Percentiles rank a stretch among this genome's conserved stretches.
These are phyloP conservation scores for Emericellopsis terricola DNA, from an alignment of 495 filamentous ascomycete genomes.

Conservation along the genomic window DNA sequence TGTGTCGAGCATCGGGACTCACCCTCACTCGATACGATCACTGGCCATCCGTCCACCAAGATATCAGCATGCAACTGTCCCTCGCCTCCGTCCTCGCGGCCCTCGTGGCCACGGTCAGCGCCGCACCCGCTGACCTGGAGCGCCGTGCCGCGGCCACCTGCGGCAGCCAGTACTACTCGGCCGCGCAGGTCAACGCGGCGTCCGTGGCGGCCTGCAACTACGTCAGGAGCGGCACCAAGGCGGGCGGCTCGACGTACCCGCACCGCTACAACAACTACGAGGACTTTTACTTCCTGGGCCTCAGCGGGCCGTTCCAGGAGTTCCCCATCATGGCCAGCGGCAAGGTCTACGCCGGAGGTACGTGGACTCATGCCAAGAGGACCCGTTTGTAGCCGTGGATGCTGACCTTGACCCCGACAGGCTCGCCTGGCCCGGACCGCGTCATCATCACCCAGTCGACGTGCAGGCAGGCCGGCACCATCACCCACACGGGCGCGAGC, in stretches of 20 bases:
- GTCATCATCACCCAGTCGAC: conserved; percentile 39
- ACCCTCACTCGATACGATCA: neutral
- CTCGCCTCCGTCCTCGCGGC: neutral
- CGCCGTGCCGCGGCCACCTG: neutral
- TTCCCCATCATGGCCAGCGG: conserved; percentile 44
- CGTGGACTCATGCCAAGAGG: neutral
- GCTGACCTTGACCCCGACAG: neutral
- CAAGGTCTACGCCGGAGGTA: conserved; percentile 38
- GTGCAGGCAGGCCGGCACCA: conserved; percentile 35
- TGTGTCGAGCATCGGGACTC: too few relatives aligned
- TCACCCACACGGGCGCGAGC: conserved; percentile 52
- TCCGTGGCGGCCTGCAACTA: conserved; percentile 15
- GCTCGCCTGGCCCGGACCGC: conserved; percentile 48
- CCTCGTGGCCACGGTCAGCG: conserved; percentile 1
- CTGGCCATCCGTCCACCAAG: neutral
- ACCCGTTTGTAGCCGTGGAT: too few relatives aligned
- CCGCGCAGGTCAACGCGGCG: conserved; percentile 16
- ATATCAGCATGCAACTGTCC: neutral
- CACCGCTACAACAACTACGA: conserved; percentile 62
- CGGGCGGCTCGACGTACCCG: conserved; percentile 36
- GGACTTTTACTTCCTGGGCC: conserved; percentile 43
- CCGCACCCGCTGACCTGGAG: neutral
- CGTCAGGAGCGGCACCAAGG: conserved; percentile 19
- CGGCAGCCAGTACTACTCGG: conserved; percentile 21
- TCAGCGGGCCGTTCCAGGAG: conserved; percentile 41